Base-by-base conservation (phyloP, 495 filamentous ascomycete genomes). In the Arthonia radiata region DNA sequence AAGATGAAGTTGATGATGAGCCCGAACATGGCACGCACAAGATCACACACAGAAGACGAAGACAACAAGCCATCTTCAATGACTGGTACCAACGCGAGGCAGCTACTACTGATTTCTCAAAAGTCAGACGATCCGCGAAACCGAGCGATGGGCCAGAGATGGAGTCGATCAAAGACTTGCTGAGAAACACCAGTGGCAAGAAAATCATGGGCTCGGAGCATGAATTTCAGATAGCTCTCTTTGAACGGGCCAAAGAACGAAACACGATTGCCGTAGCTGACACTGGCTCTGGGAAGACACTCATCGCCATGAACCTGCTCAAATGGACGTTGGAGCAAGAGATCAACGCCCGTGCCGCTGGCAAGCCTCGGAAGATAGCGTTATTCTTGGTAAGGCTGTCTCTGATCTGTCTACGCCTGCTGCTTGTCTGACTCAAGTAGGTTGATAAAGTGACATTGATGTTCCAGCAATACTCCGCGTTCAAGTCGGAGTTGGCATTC, bases 251-350 rank as follows among this genome's bases (percentile, higher is more conserved):
- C 12, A 92, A 89, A 43, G 35, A 59, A 12, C 59, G 74, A 37
- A 97, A 97, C 37, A 82, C 68, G 9, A 90, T 97, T 39, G 86
- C 82, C 2, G 89, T 97, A 8, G 59, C 94, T n/a, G 81, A 91
- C 43, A 93, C 86, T 18, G 82, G 86, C 19, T 81, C 89, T n/a
- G 86, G 86, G 10, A 97, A 97, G 44, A 97, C 86, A 0, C 54
- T 93, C 14, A 93, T 97, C 38, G 86, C 89, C 0, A 83, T 80
- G 10, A 54, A 94, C 16, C 61, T 97, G 4, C 53, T 97, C 11
- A 68, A 70, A 24, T 62, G 86, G 36, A 64, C 69, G 13, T 53
- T 94, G 11, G 63, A 81, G 15, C 54, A 70, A 30, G 86, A 94
- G 46, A 50, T 92, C 4, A 67, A 76, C 29, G 50, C 67, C 34